phyloP scores from a whole-genome alignment of 169 alveolate genomes.

The Plasmodium yoelii region DNA sequence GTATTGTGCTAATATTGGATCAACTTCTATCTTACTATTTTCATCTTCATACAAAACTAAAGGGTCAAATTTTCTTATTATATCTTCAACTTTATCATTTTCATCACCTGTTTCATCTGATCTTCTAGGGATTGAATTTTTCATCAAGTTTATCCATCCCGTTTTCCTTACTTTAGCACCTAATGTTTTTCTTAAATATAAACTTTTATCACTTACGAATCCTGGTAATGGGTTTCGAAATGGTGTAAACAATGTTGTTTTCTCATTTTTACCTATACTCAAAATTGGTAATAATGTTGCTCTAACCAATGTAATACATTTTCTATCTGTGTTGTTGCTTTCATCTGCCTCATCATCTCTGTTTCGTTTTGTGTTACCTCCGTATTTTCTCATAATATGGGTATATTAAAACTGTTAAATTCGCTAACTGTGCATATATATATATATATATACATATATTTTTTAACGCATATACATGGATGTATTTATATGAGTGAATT shows the following conservation, averaged over 20 bases:
- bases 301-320: constrained; percentile 53
- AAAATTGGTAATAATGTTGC: constrained; percentile 65
- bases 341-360: constrained; percentile 12
- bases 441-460: constrained; percentile 1
- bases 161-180: constrained; percentile 62
- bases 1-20: constrained; percentile 80
- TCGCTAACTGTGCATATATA: neutral
- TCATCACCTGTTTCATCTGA: constrained; percentile 55
- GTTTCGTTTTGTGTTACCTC: constrained; percentile 18
- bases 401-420: neutral
- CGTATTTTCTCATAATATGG: constrained; percentile 38
- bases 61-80: constrained; percentile 25
- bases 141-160: constrained; percentile 52
- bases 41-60: constrained; percentile 57
- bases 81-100: constrained; percentile 9
- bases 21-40: constrained; percentile 76
- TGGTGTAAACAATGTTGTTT: constrained; percentile 68
- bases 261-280: constrained; percentile 57
- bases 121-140: constrained; percentile 40
- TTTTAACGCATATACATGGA: neutral
- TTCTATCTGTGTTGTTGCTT: constrained; percentile 10
- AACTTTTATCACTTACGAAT: constrained; percentile 38
- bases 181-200: constrained; percentile 30
- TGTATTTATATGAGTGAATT: neutral
- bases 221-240: constrained; percentile 66